These are phyloP conservation scores for Acidiella bohemica DNA, from an alignment of 495 filamentous ascomycete species.

Conservation along the genomic window DNA sequence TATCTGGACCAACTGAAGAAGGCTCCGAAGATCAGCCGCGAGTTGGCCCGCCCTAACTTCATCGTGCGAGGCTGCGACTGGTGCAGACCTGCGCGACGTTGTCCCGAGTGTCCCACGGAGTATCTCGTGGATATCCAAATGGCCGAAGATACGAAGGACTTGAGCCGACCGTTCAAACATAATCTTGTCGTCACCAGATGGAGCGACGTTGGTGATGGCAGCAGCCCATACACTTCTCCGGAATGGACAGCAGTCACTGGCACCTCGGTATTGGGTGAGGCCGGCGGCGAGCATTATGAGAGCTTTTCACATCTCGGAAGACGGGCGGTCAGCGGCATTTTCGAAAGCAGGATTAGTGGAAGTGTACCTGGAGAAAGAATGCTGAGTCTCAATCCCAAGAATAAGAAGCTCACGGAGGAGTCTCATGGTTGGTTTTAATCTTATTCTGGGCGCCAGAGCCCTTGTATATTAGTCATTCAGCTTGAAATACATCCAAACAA, in stretches of 20 bases:
- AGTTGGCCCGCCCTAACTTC: constrained; percentile 31
- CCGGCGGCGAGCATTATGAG: constrained; percentile 32
- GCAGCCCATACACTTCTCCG: constrained; percentile 24
- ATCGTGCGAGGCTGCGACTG: constrained; percentile 38
- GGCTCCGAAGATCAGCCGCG: constrained; percentile 27
- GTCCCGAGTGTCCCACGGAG: constrained; percentile 46
- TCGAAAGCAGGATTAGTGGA: constrained; percentile 41
- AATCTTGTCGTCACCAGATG: constrained; percentile 47
- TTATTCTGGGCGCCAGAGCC: neutral
- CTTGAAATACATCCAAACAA: too few relatives aligned
- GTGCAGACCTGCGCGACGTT: constrained; percentile 44
- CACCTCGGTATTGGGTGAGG: neutral
- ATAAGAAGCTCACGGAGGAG: constrained; percentile 34
- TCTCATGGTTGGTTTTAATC: constrained; percentile 39
- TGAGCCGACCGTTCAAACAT: constrained; percentile 36
- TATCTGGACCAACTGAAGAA: constrained; percentile 15
- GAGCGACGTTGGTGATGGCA: constrained; percentile 45
- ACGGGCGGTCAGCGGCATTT: constrained; percentile 42
- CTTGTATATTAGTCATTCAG: neutral
- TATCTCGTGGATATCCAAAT: constrained; percentile 46
- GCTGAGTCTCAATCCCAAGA: constrained; percentile 40
- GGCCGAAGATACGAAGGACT: constrained; percentile 34
- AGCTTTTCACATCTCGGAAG: constrained; percentile 38
- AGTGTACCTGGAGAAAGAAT: constrained; percentile 43
- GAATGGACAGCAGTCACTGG: constrained; percentile 43